Conservation (phyloP, 768 basidiomycete genomes). For the Naganishia friedmannii region DNA sequence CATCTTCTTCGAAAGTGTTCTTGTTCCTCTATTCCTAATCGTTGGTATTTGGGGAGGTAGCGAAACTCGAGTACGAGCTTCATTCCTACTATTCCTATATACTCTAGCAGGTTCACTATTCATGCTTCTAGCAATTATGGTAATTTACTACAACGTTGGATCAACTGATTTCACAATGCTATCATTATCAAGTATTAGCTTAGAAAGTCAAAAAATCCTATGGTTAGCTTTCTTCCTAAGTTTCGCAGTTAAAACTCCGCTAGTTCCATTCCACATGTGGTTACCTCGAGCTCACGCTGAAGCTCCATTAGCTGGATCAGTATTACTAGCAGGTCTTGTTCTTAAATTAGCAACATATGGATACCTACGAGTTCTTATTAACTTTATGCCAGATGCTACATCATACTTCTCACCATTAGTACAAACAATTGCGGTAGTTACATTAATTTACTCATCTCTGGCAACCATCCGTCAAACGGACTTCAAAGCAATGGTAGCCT, state of each 20-base stretch:
- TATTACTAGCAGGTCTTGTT: conserved; percentile 38
- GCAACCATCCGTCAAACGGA: conserved; percentile 33
- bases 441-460: conserved; percentile 36
- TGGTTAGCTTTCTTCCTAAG: conserved; percentile 43
- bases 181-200: conserved; percentile 38
- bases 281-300: conserved; percentile 41
- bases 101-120: conserved; percentile 42
- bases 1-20: conserved; percentile 37
- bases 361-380: conserved; percentile 38
- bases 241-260: conserved; percentile 40
- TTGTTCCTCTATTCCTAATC: conserved; percentile 40
- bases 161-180: conserved; percentile 42
- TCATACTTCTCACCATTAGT: conserved; percentile 40
- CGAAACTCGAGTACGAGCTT: conserved; percentile 37
- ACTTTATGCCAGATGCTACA: conserved; percentile 40
- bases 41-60: conserved; percentile 39
- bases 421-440: conserved; percentile 39
- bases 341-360: conserved; percentile 43
- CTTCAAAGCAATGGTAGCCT: conserved; percentile 38
- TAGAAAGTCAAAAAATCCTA: conserved; percentile 39
- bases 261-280: conserved; percentile 40
- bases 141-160: conserved; percentile 39
- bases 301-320: conserved; percentile 38
- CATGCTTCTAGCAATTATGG: conserved; percentile 42
- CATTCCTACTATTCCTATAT: conserved; percentile 40